Base-by-base conservation (phyloP, 169 alveolate species). In the Perkinsus olseni region DNA sequence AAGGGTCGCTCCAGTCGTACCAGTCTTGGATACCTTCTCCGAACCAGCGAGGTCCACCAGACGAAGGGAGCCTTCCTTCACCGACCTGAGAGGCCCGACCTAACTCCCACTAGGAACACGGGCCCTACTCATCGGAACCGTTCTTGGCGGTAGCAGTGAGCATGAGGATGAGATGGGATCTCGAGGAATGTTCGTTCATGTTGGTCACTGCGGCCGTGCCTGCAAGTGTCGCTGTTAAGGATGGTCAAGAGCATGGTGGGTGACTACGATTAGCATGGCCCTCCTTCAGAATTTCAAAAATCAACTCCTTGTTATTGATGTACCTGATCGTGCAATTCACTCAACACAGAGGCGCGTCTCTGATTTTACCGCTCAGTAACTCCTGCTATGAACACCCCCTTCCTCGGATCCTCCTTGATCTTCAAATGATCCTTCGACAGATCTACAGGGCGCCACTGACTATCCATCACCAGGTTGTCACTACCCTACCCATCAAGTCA, bases 1-100 rank as follows among this genome's bases (percentile, higher is more conserved):
- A 4, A 62, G 4, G 82, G 82, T 21, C 1, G 37, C 82, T 21
- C 31, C 1, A 21, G 34, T 24, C 82, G 1, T 24, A 62, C 82
- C 92, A 24, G 98, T 96, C 51, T 37, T 28, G 28, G 8, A 38
- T 24, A 95, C 94, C 91, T 96, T 96, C 94, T 97, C 98, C 92
- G 97, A 95, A 0, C 98, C 98, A n/a, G 98, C 98, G 74, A 97
- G 94, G 95, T 97, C 98, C 34, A 96, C 97, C 91, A 96, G 95
- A 92, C 95, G 96, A 39, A 96, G 95, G 92, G 96, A 96, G 38
- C 98, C 93, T 62, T 62, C 82, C 82, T 62, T 62, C 28, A 62
- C 82, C 28, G 82, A 62, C 62, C 62, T 45, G 62, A 45, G n/a
- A n/a, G n/a, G 6, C 62, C 62, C 62, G 6, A 10, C 62, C 6